These are phyloP conservation scores for Candida nitratophila DNA, from an alignment of 805 yeast genomes.

Conservation along the genomic window DNA sequence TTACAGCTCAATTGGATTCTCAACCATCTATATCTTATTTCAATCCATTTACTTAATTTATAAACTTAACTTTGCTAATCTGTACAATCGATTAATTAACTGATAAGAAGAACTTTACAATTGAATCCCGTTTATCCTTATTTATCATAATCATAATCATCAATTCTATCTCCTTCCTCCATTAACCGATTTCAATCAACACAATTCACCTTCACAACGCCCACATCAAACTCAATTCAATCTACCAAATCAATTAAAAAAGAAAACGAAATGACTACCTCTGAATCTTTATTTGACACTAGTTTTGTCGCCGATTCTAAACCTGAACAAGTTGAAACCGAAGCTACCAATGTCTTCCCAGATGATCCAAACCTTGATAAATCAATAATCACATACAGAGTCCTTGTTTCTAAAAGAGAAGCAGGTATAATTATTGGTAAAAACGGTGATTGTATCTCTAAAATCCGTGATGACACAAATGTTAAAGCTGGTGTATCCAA, in stretches of 20 bases:
- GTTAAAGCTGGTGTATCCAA: slow-evolving; percentile 86
- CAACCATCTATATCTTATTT: too few species aligned
- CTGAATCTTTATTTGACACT: slow-evolving; percentile 28
- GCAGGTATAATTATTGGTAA: slow-evolving; percentile 89
- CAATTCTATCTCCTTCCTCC: too few species aligned
- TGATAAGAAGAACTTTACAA: too few species aligned
- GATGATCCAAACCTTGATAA: slow-evolving; percentile 20
- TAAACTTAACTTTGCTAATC: too few species aligned
- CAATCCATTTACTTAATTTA: background rate
- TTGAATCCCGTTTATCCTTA: background rate
- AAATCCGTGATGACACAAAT: slow-evolving; percentile 63
- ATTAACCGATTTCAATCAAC: too few species aligned
- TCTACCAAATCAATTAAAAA: background rate
- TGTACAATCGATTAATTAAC: too few species aligned
- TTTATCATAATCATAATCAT: too few species aligned
- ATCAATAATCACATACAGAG: slow-evolving; percentile 34
- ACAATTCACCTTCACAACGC: background rate
- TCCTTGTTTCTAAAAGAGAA: slow-evolving; percentile 75
- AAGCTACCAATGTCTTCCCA: slow-evolving; percentile 9
- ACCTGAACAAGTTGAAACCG: background rate
- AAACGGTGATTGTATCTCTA: slow-evolving; percentile 71
- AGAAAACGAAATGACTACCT: slow-evolving; percentile 11
- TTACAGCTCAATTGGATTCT: too few species aligned
- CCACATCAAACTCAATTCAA: background rate
- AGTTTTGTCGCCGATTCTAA: slow-evolving; percentile 17